Evolutionary conservation across 768 basidiomycete genomes (phyloP).

Genomic region (Suillus variegatus): DNA sequence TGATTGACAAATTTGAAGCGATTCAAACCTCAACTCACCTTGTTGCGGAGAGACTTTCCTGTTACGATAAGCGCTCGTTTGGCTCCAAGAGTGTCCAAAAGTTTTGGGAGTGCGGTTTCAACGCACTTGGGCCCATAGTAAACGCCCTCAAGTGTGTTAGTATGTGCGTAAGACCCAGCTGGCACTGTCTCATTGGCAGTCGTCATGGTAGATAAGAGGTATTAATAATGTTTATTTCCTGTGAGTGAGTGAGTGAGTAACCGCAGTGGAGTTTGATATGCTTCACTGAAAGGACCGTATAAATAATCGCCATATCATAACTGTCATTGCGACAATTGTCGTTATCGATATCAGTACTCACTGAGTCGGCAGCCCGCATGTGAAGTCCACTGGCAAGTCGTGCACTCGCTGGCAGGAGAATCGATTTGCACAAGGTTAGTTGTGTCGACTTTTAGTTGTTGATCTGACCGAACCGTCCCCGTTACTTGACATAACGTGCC

Average conservation of each 20-base stretch:
- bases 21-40: conserved; percentile 40
- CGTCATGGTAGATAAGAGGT: not conserved
- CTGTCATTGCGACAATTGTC: too few relatives aligned
- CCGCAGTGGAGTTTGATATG: not conserved
- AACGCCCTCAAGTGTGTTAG: conserved; percentile 65
- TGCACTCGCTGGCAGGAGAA: not conserved
- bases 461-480: not conserved
- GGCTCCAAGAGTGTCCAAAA: conserved; percentile 53
- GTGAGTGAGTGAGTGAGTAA: not conserved
- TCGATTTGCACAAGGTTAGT: not conserved
- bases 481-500: not conserved
- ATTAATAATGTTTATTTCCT: not conserved
- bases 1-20: not conserved
- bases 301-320: not conserved
- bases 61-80: conserved; percentile 73
- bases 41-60: conserved; percentile 64
- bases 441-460: not conserved
- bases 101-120: conserved; percentile 60
- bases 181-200: conserved; percentile 16
- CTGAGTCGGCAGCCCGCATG: too few relatives aligned
- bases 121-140: conserved; percentile 74
- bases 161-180: conserved; percentile 65
- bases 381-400: not conserved
- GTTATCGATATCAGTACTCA: not conserved
- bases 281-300: too few relatives aligned